A percentile compares a stretch with the other conserved stretches of the same genome.
These are phyloP conservation scores for Ustilago shanxiensis DNA, from an alignment of 1,284 basidiomycete species.

Conservation along the genomic window DNA sequence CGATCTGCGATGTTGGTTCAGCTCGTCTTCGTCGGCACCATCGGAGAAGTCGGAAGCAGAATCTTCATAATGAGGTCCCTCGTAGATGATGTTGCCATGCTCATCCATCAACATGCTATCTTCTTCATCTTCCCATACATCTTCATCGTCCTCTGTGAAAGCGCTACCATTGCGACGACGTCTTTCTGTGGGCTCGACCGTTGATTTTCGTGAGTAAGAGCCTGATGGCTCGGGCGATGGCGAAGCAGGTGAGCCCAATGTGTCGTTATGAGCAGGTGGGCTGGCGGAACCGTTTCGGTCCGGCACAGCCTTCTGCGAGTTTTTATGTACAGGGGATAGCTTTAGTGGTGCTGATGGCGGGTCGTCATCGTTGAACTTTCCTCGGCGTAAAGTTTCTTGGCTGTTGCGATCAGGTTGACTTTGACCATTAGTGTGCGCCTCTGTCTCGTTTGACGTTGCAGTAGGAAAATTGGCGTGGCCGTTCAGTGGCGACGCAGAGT, in stretches of 20 bases:
- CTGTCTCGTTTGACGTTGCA: neutral
- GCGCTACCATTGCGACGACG: neutral
- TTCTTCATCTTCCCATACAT: slow-evolving; percentile 52
- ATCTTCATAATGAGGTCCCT: slow-evolving; percentile 32
- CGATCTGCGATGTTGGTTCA: slow-evolving; percentile 29
- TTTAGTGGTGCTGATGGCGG: neutral
- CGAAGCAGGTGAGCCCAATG: neutral
- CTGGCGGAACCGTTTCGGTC: neutral
- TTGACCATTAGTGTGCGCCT: neutral
- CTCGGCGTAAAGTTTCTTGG: slow-evolving; percentile 30
- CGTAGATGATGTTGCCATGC: slow-evolving; percentile 38
- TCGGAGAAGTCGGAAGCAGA: slow-evolving; percentile 38
- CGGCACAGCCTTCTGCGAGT: neutral
- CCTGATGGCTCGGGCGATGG: neutral
- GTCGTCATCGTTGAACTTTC: neutral
- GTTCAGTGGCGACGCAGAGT: slow-evolving; percentile 7
- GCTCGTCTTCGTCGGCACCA: slow-evolving; percentile 26
- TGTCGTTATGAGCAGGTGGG: neutral
- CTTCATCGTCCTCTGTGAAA: slow-evolving; percentile 41
- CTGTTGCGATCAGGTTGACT: slow-evolving; percentile 12
- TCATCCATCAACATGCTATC: slow-evolving; percentile 32
- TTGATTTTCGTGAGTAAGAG: slow-evolving; percentile 19
- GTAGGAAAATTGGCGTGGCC: neutral
- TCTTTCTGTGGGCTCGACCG: slow-evolving; percentile 13
- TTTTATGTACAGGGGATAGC: neutral